Evolutionary conservation across 2,329 filamentous ascomycete species (phyloP), one percentile per base, ranked within the genome.

Genomic region (Arthrobotrys megalospora): DNA sequence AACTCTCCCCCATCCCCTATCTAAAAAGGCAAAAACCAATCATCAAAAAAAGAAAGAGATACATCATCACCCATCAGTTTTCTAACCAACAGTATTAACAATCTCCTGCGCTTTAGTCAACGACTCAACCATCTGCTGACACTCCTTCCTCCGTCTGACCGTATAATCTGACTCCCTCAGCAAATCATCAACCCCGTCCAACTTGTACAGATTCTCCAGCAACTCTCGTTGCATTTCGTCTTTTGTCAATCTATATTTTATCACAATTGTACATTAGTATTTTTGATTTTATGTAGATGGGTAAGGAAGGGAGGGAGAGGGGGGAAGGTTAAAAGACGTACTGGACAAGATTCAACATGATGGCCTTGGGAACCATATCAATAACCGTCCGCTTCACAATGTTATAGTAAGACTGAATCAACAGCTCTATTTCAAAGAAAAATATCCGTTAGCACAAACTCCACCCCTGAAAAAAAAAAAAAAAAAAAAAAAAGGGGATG

Each of bases 111-210:
- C 96, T 85, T 92, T 92, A 81, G 88, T 86, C 83, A 99, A 87
- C 69, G 93, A 96, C 86, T 99, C 96, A 64, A 99, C 96, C 96
- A 99, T 99, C 86, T 97, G 94, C 86, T 96, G 94, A 86, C 96
- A 99, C 86, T 99, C 96, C 88, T 99, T 99, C 85, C 96, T 90
- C 85, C 96, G 89, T 82, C 95, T 90, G 83, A 97, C 89, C 2
- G 96, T 99, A 88, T 97, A 98, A 85, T 99, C 96, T 84, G 93
- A 97, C 86, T 99, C 96, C 88, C 97, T 97, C 80, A 99, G 91
- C 80, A 99, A 88, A 79, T 97, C 94, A 81, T 99, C 96, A 32
- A 97, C 88, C 82, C 95, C 93, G 84, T 93, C 91, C 65, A 90
- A 91, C 84, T 94, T 91, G 88, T 99, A 99, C 92, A 99, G 96